Base-by-base conservation (phyloP, 495 filamentous ascomycete species). In the Annulohypoxylon moriforme region DNA sequence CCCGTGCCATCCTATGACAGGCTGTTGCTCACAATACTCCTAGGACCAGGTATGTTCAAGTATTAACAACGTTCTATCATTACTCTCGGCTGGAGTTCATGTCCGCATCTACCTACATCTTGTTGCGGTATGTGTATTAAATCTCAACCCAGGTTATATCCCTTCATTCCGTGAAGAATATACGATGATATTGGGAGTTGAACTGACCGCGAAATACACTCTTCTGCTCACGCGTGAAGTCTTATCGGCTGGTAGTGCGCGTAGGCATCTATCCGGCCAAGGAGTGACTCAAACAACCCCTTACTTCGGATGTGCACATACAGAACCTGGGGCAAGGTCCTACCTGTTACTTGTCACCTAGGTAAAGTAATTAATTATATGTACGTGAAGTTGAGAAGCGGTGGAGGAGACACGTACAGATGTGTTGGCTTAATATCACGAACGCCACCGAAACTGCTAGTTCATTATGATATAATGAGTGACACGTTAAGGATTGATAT, bases 281-380 rank as follows among this genome's bases (percentile, higher is more conserved):
- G 11, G 11, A 31, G 29, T 49, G 7, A 50, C 10, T 42, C 10
- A 18, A 13, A 58, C 56, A 24, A 55, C 14, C 64, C 64, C 64
- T 60, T 60, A 60, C 64, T n/a, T 60, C 64, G 64, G 27, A 29
- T 6, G 27, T 56, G 47, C 34, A 20, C 33, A 2, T 16, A 31
- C 64, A 68, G 64, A 60, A 60, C 20, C 46, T 53, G 64, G 64
- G 42, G 36, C 29, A 57, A 38, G 22, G 29, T 31, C 29, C 31
- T 38, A 44, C n/a, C 40, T 44, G 40, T 44, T 20, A 44, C 46
- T 20, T 50, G 36, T 40, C 36, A 40, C 36, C 36, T 40, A 14
- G 13, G 36, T 4, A 10, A 11, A 22, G 3, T 24, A 50, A 25
- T 6, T 24, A 50, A 25, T 6, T 50, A 27, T 10, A 25, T 27